These are phyloP conservation scores for Xenoacremonium recifei DNA, from an alignment of 2,329 filamentous ascomycete genomes.

Conservation along the genomic window DNA sequence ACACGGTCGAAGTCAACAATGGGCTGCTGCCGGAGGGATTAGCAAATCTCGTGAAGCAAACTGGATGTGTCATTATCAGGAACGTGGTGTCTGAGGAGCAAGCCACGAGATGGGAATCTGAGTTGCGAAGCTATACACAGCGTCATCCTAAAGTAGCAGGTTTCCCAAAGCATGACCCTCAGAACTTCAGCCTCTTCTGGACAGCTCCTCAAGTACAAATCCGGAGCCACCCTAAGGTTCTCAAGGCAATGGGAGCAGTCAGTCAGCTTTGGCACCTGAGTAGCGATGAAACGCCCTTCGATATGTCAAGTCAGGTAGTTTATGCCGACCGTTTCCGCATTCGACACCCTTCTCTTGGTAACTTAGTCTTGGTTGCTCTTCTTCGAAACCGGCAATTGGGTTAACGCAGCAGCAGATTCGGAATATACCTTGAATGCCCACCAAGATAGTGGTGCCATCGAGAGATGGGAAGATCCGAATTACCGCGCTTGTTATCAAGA, in stretches of 20 bases:
- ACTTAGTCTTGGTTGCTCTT: neutral
- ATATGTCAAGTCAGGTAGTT: conserved; percentile 5
- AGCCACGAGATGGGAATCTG: conserved; percentile 19
- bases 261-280: conserved; percentile 3
- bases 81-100: conserved; percentile 19
- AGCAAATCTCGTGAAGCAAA: conserved; percentile 1
- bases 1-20: conserved; percentile 8
- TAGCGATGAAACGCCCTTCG: neutral
- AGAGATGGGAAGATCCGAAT: conserved; percentile 65
- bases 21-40: conserved; percentile 9
- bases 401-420: neutral
- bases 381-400: neutral
- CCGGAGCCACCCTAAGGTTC: conserved; percentile 4
- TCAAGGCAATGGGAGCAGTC: conserved; percentile 6
- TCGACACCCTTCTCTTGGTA: conserved; percentile 28
- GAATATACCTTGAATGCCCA: conserved; percentile 61
- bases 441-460: conserved; percentile 66
- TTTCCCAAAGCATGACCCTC: conserved; percentile 2
- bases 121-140: conserved; percentile 17
- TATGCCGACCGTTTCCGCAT: conserved; percentile 62
- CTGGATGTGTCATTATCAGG: conserved; percentile 21
- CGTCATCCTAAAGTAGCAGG: conserved; percentile 14
- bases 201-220: conserved; percentile 3
- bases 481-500: conserved; percentile 64
- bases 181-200: conserved; percentile 6